A percentile compares a stretch with the other conserved stretches of the same genome.
phyloP scores from a whole-genome alignment of 2,329 filamentous ascomycete species.

The Claviceps citrina region DNA sequence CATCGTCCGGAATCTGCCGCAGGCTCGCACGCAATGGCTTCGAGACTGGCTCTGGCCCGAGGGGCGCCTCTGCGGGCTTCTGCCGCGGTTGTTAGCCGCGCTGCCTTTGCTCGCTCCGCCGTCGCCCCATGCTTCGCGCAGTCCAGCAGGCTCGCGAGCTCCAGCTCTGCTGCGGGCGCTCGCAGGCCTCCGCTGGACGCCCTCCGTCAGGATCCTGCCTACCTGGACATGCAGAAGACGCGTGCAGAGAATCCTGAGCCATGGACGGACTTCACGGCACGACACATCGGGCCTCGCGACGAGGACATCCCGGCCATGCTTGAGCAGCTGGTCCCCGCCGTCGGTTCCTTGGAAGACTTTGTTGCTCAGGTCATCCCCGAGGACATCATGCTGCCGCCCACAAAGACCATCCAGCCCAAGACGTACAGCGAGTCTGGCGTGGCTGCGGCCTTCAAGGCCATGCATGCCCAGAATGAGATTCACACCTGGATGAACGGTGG shows the following conservation, averaged over 20 bases:
- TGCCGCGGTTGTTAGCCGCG: slow-evolving; percentile 6
- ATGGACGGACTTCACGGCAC: slow-evolving; percentile 44
- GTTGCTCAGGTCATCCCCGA: slow-evolving; percentile 68
- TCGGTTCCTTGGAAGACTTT: slow-evolving; percentile 62
- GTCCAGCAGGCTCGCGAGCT: slow-evolving; percentile 7
- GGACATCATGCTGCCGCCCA: slow-evolving; percentile 43
- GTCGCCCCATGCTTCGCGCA: slow-evolving; percentile 8
- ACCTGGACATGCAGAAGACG: slow-evolving; percentile 11
- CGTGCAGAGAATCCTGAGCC: slow-evolving; percentile 10
- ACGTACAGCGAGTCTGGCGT: slow-evolving; percentile 31
- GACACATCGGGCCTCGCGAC: slow-evolving; percentile 75
- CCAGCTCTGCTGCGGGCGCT: slow-evolving; percentile 4
- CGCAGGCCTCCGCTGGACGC: slow-evolving; percentile 7
- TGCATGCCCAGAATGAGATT: slow-evolving; percentile 20
- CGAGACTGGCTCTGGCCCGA: slow-evolving; percentile 13
- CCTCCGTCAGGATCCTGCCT: slow-evolving; percentile 11
- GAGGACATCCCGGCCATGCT: slow-evolving; percentile 64
- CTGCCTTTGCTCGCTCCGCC: slow-evolving; percentile 1
- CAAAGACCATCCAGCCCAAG: slow-evolving; percentile 28
- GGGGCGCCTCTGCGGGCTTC: slow-evolving; percentile 11
- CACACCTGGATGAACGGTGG: slow-evolving; percentile 63
- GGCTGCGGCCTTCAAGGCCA: slow-evolving; percentile 20
- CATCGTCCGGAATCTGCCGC: not conserved
- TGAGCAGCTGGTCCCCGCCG: slow-evolving; percentile 58
- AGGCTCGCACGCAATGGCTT: slow-evolving; percentile 12